phyloP scores from a whole-genome alignment of 805 yeast species.

The Phaffomyces opuntiae region DNA sequence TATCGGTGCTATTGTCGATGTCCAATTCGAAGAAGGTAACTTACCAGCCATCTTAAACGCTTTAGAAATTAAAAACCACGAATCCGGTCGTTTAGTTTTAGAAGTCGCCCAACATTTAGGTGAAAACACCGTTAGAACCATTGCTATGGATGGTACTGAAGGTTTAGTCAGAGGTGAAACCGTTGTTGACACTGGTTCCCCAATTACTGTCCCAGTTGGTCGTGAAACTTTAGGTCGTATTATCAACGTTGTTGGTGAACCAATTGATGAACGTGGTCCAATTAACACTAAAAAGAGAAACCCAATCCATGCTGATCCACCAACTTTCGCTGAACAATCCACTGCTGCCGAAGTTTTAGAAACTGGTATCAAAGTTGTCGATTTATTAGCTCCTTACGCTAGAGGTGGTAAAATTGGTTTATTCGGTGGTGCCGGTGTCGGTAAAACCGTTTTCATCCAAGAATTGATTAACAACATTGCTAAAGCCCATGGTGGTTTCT shows the following conservation, averaged over 20 bases:
- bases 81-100: constrained; percentile 75
- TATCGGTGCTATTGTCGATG: constrained; percentile 99
- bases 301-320: constrained; percentile 99
- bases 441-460: constrained; percentile 99
- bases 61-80: constrained; percentile 75
- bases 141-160: constrained; percentile 99
- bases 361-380: constrained; percentile 99
- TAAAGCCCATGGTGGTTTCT: constrained; percentile 99
- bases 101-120: constrained; percentile 99
- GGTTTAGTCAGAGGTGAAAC: constrained; percentile 97
- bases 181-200: constrained; percentile 94
- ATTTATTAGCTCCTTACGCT: constrained; percentile 97
- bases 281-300: constrained; percentile 84
- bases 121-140: constrained; percentile 99
- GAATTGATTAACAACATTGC: constrained; percentile 99
- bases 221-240: constrained; percentile 99
- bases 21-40: constrained; percentile 95
- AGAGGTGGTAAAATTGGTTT: constrained; percentile 99
- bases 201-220: constrained; percentile 98
- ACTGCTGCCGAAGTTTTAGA: constrained; percentile 97
- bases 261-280: constrained; percentile 99
- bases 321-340: constrained; percentile 92
- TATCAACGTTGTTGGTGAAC: constrained; percentile 97
- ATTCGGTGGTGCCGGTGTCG: constrained; percentile 99
- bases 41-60: constrained; percentile 98